Conservation (phyloP, 202 grass and related monocot species). For the Setaria viridis region DNA sequence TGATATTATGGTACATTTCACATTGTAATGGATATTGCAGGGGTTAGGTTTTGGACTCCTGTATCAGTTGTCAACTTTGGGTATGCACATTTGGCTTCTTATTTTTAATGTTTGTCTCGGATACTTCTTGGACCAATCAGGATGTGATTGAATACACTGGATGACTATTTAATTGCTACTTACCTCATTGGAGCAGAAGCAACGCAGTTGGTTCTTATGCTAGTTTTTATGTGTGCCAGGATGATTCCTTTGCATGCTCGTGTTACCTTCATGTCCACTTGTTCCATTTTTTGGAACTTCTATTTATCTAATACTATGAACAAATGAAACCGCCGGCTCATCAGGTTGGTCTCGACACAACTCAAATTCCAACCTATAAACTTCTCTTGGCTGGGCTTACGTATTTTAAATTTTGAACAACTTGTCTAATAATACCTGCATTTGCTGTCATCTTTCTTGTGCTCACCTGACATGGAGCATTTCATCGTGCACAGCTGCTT, state of each 20-base stretch:
- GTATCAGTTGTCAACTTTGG: slow-evolving; percentile 88
- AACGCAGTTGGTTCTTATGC: slow-evolving; percentile 29
- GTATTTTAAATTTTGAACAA: slow-evolving; percentile 7
- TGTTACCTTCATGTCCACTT: slow-evolving; percentile 88
- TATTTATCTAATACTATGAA: slow-evolving; percentile 84
- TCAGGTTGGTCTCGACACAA: slow-evolving; percentile 44
- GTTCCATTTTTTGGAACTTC: slow-evolving; percentile 90
- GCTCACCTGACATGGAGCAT: not conserved
- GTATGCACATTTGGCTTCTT: slow-evolving; percentile 54
- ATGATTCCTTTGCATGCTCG: slow-evolving; percentile 77
- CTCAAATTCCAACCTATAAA: not conserved
- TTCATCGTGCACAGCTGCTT: slow-evolving; percentile 4
- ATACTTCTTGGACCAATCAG: not conserved
- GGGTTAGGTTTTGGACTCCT: slow-evolving; percentile 95
- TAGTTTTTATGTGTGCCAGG: slow-evolving; percentile 56
- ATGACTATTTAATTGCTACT: not conserved
- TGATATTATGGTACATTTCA: slow-evolving; percentile 4
- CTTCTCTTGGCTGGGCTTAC: not conserved
- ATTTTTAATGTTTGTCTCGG: slow-evolving; percentile 25
- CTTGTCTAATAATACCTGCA: not conserved
- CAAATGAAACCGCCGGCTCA: slow-evolving; percentile 53
- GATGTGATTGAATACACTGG: too few species aligned
- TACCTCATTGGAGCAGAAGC: slow-evolving; percentile 8
- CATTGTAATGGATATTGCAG: slow-evolving; percentile 55
- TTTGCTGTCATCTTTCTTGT: not conserved